These are phyloP conservation scores for Sparassis latifolia DNA, from an alignment of 1,284 basidiomycete species.

Conservation along the genomic window DNA sequence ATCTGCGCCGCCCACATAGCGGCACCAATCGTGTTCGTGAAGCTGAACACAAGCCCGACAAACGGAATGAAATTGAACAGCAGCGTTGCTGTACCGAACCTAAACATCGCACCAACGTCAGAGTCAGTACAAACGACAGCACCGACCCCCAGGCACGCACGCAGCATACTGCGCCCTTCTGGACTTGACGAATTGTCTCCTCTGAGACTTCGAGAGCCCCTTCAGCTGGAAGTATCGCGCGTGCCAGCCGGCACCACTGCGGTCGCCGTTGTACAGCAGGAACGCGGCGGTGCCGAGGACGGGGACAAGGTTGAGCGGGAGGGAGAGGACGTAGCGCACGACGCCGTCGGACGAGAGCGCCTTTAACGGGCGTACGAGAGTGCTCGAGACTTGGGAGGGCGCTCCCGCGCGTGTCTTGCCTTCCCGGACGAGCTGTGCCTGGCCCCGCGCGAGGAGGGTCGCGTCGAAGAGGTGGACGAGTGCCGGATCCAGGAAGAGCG, in stretches of 20 bases:
- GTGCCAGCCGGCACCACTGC: conserved; percentile 51
- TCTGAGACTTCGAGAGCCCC: conserved; percentile 38
- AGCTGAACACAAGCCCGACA: conserved; percentile 44
- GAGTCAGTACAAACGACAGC: not conserved
- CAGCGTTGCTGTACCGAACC: conserved; percentile 57
- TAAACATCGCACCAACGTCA: conserved; percentile 12
- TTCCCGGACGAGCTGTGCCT: conserved; percentile 29
- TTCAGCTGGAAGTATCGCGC: conserved; percentile 68
- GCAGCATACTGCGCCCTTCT: conserved; percentile 38
- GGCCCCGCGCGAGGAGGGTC: conserved; percentile 29
- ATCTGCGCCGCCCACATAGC: conserved; percentile 68
- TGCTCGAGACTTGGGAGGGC: conserved; percentile 14
- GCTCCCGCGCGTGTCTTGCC: conserved; percentile 22
- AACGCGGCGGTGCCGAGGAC: conserved; percentile 63
- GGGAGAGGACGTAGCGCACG: conserved; percentile 40
- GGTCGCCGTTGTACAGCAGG: conserved; percentile 41
- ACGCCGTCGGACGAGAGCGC: conserved; percentile 23
- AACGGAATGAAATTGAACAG: conserved; percentile 60
- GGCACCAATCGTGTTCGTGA: conserved; percentile 59
- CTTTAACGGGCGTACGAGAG: conserved; percentile 30
- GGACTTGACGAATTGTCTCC: conserved; percentile 47
- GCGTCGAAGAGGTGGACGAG: conserved; percentile 42
- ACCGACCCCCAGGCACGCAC: conserved; percentile 23
- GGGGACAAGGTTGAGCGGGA: conserved; percentile 64
- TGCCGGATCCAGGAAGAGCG: conserved; percentile 41